Conservation (phyloP, 352 stramenopile genomes). For the Poterioochromonas sp. region DNA sequence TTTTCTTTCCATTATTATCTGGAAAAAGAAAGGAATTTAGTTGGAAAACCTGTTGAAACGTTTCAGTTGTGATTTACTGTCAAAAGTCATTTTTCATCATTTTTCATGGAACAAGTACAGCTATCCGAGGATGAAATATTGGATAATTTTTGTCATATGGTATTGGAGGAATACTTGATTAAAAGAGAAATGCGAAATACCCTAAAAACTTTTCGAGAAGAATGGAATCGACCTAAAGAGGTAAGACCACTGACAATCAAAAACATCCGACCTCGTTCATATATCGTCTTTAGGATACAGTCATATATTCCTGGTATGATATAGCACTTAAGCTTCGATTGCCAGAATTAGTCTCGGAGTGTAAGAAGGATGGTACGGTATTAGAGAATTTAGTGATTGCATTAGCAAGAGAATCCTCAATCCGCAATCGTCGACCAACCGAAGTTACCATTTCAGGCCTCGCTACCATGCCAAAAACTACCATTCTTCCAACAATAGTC, state of each 20-base stretch:
- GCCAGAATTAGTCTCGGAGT: not conserved
- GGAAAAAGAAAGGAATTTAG: no score
- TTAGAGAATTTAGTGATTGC: not conserved
- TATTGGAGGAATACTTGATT: constrained; percentile 7
- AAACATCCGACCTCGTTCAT: not conserved
- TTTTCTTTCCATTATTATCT: no score
- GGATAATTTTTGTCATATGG: constrained; percentile 4
- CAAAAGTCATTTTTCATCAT: no score
- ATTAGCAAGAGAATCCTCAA: constrained; percentile 2
- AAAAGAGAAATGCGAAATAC: not conserved
- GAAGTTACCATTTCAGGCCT: constrained; percentile 1
- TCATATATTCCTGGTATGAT: constrained; percentile 20
- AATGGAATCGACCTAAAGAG: not conserved
- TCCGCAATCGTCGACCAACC: not conserved
- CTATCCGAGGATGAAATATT: constrained; percentile 1
- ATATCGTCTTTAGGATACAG: not conserved
- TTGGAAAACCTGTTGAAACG: no score
- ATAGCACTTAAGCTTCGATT: not conserved
- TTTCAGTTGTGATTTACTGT: no score
- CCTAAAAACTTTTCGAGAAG: constrained; percentile 10
- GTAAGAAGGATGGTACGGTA: not conserved
- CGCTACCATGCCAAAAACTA: not conserved
- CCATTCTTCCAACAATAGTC: not conserved
- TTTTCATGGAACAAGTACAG: no score
- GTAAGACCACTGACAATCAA: not conserved